Base-by-base conservation (phyloP, 148 eudicot genomes). In the Rhododendron griersonianum region DNA sequence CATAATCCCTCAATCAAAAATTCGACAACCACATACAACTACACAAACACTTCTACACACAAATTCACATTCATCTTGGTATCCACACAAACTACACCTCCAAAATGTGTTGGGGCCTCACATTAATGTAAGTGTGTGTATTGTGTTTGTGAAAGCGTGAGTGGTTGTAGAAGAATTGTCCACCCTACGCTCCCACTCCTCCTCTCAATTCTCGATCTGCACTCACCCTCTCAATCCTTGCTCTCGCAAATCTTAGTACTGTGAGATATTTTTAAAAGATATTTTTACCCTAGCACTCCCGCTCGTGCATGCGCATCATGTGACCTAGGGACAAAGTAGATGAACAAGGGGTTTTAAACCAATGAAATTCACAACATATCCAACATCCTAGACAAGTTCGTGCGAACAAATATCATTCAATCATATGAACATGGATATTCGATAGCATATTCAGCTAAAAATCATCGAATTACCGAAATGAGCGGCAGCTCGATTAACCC, bases 401-500 rank as follows among this genome's bases (percentile, higher is more conserved):
- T 25, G 74, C 5, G 35, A 48, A 48, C 25, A 45, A 8, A 78
- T 78, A 50, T 37, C 11, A 11, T 14, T 30, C 4, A 53, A 35
- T 81, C 45, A 30, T 9, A 51, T 1, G 9, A 45, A 76, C 3
- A 37, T 81, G 33, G 23, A 47, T 16, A 53, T 82, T 35, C 59
- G 55, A 37, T 10, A 18, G 44, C 79, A 39, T 39, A 76, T 19
- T 7, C 84, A 73, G 25, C 35, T 59, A 28, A 86, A 11, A 14
- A 67, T 8, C 1, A 14, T 7, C n/a, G 50, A 59, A 39, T 80
- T 87, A 92, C 94, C 93, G 18, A 93, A 89, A 30, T 84, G 84
- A 48, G 76, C 19, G 41, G 76, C 19, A n/a, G 33, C 71, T 90
- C 92, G 92, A 89, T 89, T 86, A 55, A 14, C 85, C 80, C 91